phyloP scores from a whole-genome alignment of 1,284 basidiomycete genomes.

The Melampsora larici-populina region DNA sequence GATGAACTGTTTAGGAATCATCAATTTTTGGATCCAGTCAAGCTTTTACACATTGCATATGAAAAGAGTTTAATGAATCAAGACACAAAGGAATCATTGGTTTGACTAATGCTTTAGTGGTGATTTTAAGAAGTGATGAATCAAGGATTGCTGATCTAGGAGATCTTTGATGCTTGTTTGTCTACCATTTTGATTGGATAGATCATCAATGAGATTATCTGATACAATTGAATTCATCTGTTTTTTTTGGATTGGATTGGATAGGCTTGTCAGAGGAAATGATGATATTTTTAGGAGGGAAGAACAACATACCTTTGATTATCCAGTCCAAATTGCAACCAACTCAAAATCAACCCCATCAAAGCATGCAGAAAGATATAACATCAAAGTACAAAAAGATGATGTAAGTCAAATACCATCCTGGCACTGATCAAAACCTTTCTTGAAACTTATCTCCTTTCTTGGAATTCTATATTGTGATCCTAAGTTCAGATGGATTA shows the following conservation, averaged over 20 bases:
- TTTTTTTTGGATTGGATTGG: background rate
- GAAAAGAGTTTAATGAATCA: slow-evolving; percentile 59
- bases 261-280: slow-evolving; percentile 49
- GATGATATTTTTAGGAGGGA: slow-evolving; percentile 71
- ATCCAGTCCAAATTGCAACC: slow-evolving; percentile 81
- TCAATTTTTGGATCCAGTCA: slow-evolving; percentile 58
- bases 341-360: slow-evolving; percentile 66
- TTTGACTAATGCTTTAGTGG: slow-evolving; percentile 61
- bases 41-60: slow-evolving; percentile 62
- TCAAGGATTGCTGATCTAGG: slow-evolving; percentile 86
- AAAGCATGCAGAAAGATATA: slow-evolving; percentile 68
- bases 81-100: slow-evolving; percentile 59
- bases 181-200: too few relatives aligned
- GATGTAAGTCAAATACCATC: slow-evolving; percentile 60
- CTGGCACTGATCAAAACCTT: too few relatives aligned
- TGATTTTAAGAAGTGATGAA: slow-evolving; percentile 66
- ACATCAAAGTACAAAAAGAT: slow-evolving; percentile 73
- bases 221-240: background rate
- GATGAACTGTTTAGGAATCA: slow-evolving; percentile 48
- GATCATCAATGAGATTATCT: slow-evolving; percentile 28
- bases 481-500: slow-evolving; percentile 83
- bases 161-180: slow-evolving; percentile 67
- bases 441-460: too few relatives aligned
- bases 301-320: slow-evolving; percentile 95
- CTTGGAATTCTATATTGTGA: slow-evolving; percentile 62